Evolutionary conservation across 176 grass and related monocot genomes (phyloP).

Genomic region (Triticum timopheevii): DNA sequence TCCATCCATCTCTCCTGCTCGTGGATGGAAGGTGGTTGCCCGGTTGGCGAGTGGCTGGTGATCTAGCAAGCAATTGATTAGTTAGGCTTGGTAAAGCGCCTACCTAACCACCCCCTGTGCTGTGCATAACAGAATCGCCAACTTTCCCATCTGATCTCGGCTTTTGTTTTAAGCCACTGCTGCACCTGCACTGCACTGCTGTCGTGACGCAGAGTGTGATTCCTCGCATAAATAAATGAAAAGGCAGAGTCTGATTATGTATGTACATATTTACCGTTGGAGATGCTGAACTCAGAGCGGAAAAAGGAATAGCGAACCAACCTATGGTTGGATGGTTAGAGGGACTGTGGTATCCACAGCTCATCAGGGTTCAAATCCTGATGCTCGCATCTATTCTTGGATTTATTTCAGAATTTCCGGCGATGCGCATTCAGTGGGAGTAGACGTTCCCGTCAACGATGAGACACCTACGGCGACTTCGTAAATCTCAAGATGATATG

Average conservation of each 20-base stretch:
- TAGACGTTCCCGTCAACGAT: no score
- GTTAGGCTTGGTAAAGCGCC: constrained; percentile 4
- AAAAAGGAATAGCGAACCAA: no score
- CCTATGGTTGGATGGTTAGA: no score
- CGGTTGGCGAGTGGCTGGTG: constrained; percentile 38
- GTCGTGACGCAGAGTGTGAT: not conserved
- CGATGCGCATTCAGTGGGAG: no score
- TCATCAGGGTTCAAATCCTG: no score
- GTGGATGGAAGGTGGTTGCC: constrained; percentile 38
- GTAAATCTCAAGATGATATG: no score
- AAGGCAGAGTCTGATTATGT: not conserved
- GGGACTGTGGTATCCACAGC: no score
- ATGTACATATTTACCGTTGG: no score
- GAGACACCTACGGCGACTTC: no score
- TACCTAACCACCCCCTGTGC: not conserved
- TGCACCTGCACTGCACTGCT: not conserved
- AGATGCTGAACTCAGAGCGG: no score
- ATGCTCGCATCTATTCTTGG: no score
- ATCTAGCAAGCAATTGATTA: not conserved
- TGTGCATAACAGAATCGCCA: not conserved
- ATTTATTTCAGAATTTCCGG: no score
- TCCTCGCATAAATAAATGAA: not conserved
- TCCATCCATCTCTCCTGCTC: not conserved
- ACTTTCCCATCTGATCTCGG: not conserved
- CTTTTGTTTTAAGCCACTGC: not conserved